Percentiles rank a stretch among this genome's conserved stretches.
Conservation (phyloP, 345 rosid genomes). For the Theobroma cacao region DNA sequence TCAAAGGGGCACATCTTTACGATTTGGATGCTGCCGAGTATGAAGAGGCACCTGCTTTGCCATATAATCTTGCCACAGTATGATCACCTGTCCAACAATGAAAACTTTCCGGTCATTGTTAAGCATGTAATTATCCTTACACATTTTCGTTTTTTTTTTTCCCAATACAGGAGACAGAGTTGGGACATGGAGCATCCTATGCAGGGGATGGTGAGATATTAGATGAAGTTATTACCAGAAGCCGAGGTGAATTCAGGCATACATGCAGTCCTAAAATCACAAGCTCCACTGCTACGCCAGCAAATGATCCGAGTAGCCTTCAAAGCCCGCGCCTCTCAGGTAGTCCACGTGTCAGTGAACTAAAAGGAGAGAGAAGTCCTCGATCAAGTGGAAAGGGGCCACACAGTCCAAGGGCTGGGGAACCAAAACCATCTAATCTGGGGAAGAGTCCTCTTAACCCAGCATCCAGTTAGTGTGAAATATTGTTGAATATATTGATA, state of each 20-base stretch:
- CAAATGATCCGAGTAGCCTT: constrained; percentile 34
- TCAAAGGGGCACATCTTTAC: constrained; percentile 81
- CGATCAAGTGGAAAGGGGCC: constrained; percentile 31
- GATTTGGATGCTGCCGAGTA: constrained; percentile 95
- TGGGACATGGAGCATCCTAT: constrained; percentile 50
- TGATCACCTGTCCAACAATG: constrained; percentile 13
- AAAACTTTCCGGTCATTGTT: not conserved
- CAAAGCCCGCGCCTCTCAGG: constrained; percentile 44
- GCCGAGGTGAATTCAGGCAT: constrained; percentile 91
- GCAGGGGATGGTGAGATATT: constrained; percentile 73
- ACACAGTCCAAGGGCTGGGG: constrained; percentile 48
- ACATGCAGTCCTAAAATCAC: constrained; percentile 67
- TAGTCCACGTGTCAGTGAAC: constrained; percentile 67
- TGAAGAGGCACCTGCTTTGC: constrained; percentile 92
- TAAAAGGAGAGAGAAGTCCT: constrained; percentile 71
- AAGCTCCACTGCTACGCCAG: constrained; percentile 69
- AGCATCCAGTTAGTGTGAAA: constrained; percentile 22
- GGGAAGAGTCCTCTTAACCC: constrained; percentile 73
- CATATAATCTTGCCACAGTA: constrained; percentile 65
- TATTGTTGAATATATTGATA: constrained; percentile 18
- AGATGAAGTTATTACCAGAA: constrained; percentile 84
- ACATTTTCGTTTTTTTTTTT: not conserved
- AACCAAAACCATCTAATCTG: constrained; percentile 41
- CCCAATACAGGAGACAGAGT: constrained; percentile 46
- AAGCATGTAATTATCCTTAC: not conserved